Evolutionary conservation across 495 filamentous ascomycete genomes (phyloP).

Genomic region (Penicillium soppii): DNA sequence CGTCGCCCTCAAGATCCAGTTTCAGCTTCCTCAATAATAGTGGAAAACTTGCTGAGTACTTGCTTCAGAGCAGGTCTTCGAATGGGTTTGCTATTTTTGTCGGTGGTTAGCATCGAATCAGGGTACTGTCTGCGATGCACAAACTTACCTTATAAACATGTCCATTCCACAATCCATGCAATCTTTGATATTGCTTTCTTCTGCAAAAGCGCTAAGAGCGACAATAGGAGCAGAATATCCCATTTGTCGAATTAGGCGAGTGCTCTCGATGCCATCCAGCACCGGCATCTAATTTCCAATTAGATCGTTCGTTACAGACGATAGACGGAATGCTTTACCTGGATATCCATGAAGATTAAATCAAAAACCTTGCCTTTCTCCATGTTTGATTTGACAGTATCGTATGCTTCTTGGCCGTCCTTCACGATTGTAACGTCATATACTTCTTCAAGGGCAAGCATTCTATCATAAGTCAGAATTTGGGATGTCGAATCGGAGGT

Average conservation of each 20-base stretch:
- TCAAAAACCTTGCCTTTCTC: constrained; percentile 68
- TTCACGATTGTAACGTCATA: constrained; percentile 78
- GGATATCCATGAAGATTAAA: constrained; percentile 91
- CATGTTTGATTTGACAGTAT: constrained; percentile 81
- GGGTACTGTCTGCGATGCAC: no score
- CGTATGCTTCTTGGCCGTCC: constrained; percentile 87
- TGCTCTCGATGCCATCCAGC: constrained; percentile 84
- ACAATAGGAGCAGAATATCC: constrained; percentile 90
- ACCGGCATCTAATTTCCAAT: constrained; percentile 71
- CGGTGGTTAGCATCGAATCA: not conserved
- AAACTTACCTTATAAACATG: constrained; percentile 54
- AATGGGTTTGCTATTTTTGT: constrained; percentile 68
- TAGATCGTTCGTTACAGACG: constrained; percentile 6
- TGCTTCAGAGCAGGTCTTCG: constrained; percentile 78
- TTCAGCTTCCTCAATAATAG: constrained; percentile 52
- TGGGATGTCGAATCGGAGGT: not conserved
- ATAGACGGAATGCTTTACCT: constrained; percentile 20
- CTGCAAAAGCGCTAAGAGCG: constrained; percentile 84
- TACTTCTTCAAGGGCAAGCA: constrained; percentile 69
- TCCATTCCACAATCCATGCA: constrained; percentile 78
- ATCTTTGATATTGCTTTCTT: constrained; percentile 85
- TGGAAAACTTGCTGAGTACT: constrained; percentile 68
- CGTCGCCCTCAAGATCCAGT: not conserved
- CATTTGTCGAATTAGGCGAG: constrained; percentile 80
- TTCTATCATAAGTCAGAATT: constrained; percentile 25